A percentile compares a stretch with the other conserved stretches of the same genome.
Conservation (phyloP, 2,329 filamentous ascomycete species). For the Akanthomyces uredinophilus region DNA sequence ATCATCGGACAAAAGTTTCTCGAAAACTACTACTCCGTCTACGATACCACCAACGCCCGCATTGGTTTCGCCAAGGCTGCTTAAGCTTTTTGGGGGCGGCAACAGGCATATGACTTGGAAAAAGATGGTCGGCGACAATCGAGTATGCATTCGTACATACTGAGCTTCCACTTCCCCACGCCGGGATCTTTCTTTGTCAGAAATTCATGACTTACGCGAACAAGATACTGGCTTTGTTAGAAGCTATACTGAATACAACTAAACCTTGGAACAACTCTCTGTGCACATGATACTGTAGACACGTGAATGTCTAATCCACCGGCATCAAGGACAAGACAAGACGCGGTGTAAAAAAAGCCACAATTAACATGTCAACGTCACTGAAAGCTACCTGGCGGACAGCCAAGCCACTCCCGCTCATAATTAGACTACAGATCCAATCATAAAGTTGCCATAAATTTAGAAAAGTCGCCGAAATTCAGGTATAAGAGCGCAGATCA, state of each 20-base stretch:
- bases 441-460: too few relatives aligned
- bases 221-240: not conserved
- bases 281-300: not conserved
- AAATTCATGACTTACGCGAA: not conserved
- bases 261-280: not conserved
- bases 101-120: not conserved
- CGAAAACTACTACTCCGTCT: conserved; percentile 27
- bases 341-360: too few relatives aligned
- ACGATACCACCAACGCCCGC: conserved; percentile 20
- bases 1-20: conserved; percentile 28
- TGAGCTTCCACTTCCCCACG: not conserved
- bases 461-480: not conserved
- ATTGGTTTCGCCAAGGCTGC: conserved; percentile 22
- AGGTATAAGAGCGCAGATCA: not conserved
- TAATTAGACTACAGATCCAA: too few relatives aligned
- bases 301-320: not conserved
- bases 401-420: too few relatives aligned
- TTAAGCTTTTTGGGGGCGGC: not conserved
- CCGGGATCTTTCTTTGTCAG: not conserved
- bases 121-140: not conserved
- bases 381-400: too few relatives aligned
- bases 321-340: too few relatives aligned
- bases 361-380: too few relatives aligned
- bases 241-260: not conserved
- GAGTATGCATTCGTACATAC: not conserved